These are phyloP conservation scores for Nothophytophthora sp. DNA, from an alignment of 352 stramenopile species.

Conservation along the genomic window DNA sequence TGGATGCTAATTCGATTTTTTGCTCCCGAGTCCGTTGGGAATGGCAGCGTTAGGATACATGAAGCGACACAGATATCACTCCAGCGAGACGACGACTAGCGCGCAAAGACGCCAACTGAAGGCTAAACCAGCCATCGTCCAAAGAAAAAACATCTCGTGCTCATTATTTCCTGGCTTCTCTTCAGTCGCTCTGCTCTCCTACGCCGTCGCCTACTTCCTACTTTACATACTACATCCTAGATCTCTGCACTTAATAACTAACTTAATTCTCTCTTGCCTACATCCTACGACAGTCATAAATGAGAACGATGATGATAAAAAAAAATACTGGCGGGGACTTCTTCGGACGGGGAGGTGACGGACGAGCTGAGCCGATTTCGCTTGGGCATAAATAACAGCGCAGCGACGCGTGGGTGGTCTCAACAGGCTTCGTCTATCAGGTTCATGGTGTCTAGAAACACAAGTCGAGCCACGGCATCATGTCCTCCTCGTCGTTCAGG, in stretches of 20 bases:
- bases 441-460: conserved; percentile 58
- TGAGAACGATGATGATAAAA: conserved; percentile 24
- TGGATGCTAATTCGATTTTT: too few species aligned
- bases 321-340: conserved; percentile 11
- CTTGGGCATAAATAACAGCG: conserved; percentile 47
- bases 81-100: too few species aligned
- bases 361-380: conserved; percentile 19
- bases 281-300: conserved; percentile 34
- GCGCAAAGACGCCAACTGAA: too few species aligned
- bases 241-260: conserved; percentile 33
- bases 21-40: too few species aligned
- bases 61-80: too few species aligned
- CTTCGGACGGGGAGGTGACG: conserved; percentile 6
- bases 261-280: conserved; percentile 33
- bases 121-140: too few species aligned
- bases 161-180: conserved; percentile 15
- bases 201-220: conserved; percentile 23
- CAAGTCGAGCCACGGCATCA: conserved; percentile 85
- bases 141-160: too few species aligned
- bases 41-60: too few species aligned
- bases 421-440: conserved; percentile 32
- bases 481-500: conserved; percentile 81
- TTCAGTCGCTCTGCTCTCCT: conserved; percentile 13
- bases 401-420: conserved; percentile 8
- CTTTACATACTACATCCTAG: conserved; percentile 32